A percentile compares a stretch with the other conserved stretches of the same genome.
Conservation (phyloP, 1,284 basidiomycete species). For the Ceratobasidium sp. region DNA sequence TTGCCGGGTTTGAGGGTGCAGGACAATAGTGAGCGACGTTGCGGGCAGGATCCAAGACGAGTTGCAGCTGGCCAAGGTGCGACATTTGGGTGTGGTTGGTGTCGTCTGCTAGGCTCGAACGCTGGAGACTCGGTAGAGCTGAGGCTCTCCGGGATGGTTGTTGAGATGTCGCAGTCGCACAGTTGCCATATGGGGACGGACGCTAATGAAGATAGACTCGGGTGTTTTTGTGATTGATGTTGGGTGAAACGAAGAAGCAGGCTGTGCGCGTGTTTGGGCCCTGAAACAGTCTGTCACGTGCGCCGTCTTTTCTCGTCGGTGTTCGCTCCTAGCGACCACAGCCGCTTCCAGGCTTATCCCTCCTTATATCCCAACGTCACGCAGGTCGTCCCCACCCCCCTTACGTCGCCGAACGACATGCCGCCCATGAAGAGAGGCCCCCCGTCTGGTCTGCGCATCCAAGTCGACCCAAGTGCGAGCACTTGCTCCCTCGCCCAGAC, state of each 20-base stretch:
- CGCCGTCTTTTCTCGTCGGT: not conserved
- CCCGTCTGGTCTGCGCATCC: slow-evolving; percentile 37
- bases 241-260: slow-evolving; percentile 25
- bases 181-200: not conserved
- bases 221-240: slow-evolving; percentile 7
- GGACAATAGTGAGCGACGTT: slow-evolving; percentile 2
- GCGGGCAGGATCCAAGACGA: slow-evolving; percentile 29
- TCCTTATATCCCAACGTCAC: slow-evolving; percentile 35
- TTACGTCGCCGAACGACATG: slow-evolving; percentile 1
- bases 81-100: not conserved
- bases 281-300: slow-evolving; percentile 42
- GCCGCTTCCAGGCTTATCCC: slow-evolving; percentile 13
- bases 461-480: slow-evolving; percentile 16
- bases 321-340: slow-evolving; percentile 12
- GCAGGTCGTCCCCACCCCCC: slow-evolving; percentile 18
- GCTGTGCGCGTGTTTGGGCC: slow-evolving; percentile 23
- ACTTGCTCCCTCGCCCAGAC: slow-evolving; percentile 20
- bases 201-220: not conserved
- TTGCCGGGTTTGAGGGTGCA: not conserved
- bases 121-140: slow-evolving; percentile 30
- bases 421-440: slow-evolving; percentile 38
- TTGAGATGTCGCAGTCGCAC: not conserved
- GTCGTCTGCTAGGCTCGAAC: not conserved
- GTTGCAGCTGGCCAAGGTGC: not conserved
- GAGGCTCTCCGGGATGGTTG: not conserved